These are phyloP conservation scores for Agapanthus africanus DNA, from an alignment of 106 monocot genomes.

Conservation along the genomic window DNA sequence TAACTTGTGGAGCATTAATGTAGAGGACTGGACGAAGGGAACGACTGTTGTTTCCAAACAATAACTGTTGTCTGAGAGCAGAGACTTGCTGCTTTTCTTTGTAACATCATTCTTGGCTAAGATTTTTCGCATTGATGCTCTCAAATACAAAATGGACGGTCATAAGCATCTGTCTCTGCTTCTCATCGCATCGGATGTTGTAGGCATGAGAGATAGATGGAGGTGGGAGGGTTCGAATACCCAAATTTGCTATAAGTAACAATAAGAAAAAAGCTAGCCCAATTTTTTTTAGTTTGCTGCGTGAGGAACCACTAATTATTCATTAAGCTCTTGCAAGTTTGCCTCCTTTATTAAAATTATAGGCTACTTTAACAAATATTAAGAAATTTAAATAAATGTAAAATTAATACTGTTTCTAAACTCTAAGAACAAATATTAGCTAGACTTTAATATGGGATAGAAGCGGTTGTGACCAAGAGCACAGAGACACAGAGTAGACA, in stretches of 20 bases:
- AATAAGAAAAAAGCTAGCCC: neutral
- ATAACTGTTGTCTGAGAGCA: neutral
- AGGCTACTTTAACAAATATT: too few relatives aligned
- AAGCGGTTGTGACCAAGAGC: too few relatives aligned
- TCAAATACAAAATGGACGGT: neutral
- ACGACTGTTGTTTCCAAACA: neutral
- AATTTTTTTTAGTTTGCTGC: too few relatives aligned
- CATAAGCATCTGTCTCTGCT: neutral
- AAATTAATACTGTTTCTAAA: too few relatives aligned
- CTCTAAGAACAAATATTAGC: too few relatives aligned
- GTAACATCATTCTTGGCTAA: neutral
- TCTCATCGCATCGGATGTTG: neutral
- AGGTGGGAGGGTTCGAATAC: neutral
- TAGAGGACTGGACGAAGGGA: neutral
- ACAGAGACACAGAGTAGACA: too few relatives aligned
- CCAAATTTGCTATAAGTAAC: neutral
- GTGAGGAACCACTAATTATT: too few relatives aligned
- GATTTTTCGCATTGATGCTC: neutral
- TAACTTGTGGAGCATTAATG: neutral
- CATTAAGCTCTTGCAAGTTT: too few relatives aligned
- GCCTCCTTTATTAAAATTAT: too few relatives aligned
- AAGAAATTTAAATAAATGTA: too few relatives aligned
- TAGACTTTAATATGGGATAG: too few relatives aligned
- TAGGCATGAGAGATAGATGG: neutral
- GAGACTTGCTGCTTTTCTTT: neutral